Conservation (phyloP, 306 rosid species). For the Quercus variabilis region DNA sequence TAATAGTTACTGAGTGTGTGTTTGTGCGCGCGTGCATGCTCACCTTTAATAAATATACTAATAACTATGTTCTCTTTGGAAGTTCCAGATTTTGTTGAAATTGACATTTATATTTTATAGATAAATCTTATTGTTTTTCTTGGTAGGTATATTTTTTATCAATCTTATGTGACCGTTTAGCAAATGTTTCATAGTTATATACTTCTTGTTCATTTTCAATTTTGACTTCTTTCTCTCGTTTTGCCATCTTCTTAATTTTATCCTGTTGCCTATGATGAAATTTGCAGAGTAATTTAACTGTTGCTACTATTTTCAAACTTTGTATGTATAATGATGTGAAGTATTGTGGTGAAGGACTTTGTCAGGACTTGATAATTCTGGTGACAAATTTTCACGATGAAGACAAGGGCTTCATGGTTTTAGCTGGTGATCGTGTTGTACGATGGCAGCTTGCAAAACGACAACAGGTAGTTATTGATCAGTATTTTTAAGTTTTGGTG, state of each 20-base stretch:
- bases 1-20: too few species aligned
- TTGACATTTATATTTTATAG: not conserved
- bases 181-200: not conserved
- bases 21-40: too few species aligned
- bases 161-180: not conserved
- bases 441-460: slow-evolving; percentile 91
- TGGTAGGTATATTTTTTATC: not conserved
- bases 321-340: not conserved
- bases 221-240: not conserved
- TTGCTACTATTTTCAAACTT: slow-evolving; percentile 4
- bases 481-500: slow-evolving; percentile 16
- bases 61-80: too few species aligned
- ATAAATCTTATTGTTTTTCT: not conserved
- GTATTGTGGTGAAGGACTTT: slow-evolving; percentile 50
- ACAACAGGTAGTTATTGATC: slow-evolving; percentile 59
- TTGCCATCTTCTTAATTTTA: not conserved
- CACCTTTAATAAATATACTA: too few species aligned
- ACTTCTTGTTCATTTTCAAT: not conserved
- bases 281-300: not conserved
- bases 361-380: slow-evolving; percentile 81
- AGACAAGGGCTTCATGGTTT: slow-evolving; percentile 82
- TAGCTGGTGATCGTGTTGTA: slow-evolving; percentile 87
- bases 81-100: too few species aligned
- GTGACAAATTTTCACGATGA: slow-evolving; percentile 79
- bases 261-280: not conserved